Percentiles rank a stretch among this genome's conserved stretches.
Conservation (phyloP, 352 stramenopile species). For the Saprolegnia parasitica region DNA sequence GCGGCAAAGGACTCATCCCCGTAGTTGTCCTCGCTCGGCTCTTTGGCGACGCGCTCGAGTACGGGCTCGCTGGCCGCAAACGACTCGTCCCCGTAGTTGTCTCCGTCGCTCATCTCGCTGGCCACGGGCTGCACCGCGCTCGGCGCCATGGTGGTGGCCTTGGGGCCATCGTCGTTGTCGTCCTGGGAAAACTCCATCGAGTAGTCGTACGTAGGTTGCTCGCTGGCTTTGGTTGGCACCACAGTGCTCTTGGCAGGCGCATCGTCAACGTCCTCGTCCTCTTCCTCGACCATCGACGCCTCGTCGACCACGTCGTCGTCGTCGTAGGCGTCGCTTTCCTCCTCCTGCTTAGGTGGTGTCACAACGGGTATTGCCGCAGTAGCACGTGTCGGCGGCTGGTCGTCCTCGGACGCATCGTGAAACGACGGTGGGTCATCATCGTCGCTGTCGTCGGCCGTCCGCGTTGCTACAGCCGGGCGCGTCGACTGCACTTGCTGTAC, state of each 20-base stretch:
- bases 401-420: conserved; percentile 7
- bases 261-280: neutral
- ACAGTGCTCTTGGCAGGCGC: neutral
- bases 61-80: conserved; percentile 31
- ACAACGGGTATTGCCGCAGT: neutral
- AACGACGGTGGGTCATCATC: conserved; percentile 29
- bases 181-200: conserved; percentile 73
- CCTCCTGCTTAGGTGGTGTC: neutral
- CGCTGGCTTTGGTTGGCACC: neutral
- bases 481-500: conserved; percentile 26
- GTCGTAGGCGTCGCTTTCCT: conserved; percentile 10
- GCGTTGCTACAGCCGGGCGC: conserved; percentile 3
- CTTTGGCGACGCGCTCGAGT: neutral
- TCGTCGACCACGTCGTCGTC: conserved; percentile 46
- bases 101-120: neutral
- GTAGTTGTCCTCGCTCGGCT: conserved; percentile 24
- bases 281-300: conserved; percentile 31
- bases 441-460: neutral
- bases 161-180: conserved; percentile 6
- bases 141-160: neutral
- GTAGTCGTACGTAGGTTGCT: conserved; percentile 50
- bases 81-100: conserved; percentile 29
- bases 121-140: neutral
- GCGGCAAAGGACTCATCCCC: conserved; percentile 34
- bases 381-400: neutral